A percentile compares a stretch with the other conserved stretches of the same genome.
These are phyloP conservation scores for Terfezia boudieri DNA, from an alignment of 495 filamentous ascomycete genomes.

Conservation along the genomic window DNA sequence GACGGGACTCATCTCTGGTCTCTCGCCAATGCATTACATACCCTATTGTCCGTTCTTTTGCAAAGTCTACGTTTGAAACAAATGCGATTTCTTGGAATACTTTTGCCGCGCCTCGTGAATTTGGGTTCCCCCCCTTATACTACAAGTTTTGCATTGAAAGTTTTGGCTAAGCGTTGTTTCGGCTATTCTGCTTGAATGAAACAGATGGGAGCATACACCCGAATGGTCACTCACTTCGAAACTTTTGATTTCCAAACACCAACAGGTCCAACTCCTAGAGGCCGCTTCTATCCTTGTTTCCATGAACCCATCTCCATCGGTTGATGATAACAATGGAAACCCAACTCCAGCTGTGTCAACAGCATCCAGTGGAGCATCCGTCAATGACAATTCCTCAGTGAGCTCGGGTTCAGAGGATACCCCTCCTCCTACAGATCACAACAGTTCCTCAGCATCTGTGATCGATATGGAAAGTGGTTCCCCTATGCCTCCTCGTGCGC, in stretches of 20 bases:
- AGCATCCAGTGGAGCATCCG: conserved; percentile 9
- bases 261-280: conserved; percentile 94
- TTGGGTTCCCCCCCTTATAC: not conserved
- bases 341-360: conserved; percentile 36
- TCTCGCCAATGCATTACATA: no score
- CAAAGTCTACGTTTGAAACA: conserved; percentile 9
- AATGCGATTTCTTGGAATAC: not conserved
- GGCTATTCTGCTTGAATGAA: conserved; percentile 28
- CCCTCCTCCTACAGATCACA: conserved; percentile 8
- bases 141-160: not conserved
- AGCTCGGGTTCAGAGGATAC: not conserved
- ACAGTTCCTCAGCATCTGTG: conserved; percentile 39
- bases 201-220: conserved; percentile 97
- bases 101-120: not conserved
- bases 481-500: conserved; percentile 14
- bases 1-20: no score
- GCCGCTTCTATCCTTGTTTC: conserved; percentile 81
- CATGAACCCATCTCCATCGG: conserved; percentile 50
- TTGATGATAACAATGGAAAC: conserved; percentile 4
- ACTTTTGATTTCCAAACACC: conserved; percentile 95
- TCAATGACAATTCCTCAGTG: not conserved
- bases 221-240: conserved; percentile 97
- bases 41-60: no score
- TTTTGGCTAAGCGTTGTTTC: conserved; percentile 8
- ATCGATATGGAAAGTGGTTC: conserved; percentile 10